Evolutionary conservation across 352 stramenopile species (phyloP), one percentile per base, ranked within the genome.

Genomic region (Phytophthora podocarpi): DNA sequence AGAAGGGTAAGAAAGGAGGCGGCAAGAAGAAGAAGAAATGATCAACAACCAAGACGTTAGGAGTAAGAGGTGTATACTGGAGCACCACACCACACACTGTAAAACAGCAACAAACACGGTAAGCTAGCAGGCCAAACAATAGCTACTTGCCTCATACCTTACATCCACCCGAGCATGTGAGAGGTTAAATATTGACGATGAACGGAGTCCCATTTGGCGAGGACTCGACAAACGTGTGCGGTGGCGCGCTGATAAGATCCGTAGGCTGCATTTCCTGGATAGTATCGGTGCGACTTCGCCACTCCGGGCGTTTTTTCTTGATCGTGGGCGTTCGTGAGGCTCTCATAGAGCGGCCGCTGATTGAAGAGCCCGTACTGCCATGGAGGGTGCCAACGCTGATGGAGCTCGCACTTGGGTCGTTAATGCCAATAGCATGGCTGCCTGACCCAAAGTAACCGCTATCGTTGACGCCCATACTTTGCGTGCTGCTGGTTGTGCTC

Each of bases 1-100:
- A 92, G 72, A 91, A 90, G 52, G 78, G 80, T 31, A 91, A 92
- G 59, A 93, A 91, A 67, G 77, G 71, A 35, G 72, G 72, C 15
- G 64, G 56, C 18, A 87, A 86, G 49, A 91, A 91, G 63, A 90
- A 90, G 47, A 88, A 90, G 59, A 58, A 67, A 45, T 68, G 2
- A 62, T 5, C 4, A 40, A 42, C 34, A 27, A n/a, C n/a, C n/a
- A 39, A 50, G 11, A 62, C 9, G 27, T 48, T 46, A 53, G 52
- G 15, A 42, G 34, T 41, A 66, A 59, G 28, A 24, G 41, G 42
- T 51, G 32, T 55, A 64, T 64, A 63, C 28, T 56, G 35, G 26
- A 59, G 62, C 48, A 55, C 42, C 43, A 47, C 32, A 58, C 49
- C 49, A 52, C 39, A 54, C 39, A 52, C 43, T 67, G 43, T 46